Percentiles rank a stretch among this genome's conserved stretches.
Evolutionary conservation across 2,329 filamentous ascomycete genomes (phyloP).

Genomic region (Sporothrix brasiliensis): DNA sequence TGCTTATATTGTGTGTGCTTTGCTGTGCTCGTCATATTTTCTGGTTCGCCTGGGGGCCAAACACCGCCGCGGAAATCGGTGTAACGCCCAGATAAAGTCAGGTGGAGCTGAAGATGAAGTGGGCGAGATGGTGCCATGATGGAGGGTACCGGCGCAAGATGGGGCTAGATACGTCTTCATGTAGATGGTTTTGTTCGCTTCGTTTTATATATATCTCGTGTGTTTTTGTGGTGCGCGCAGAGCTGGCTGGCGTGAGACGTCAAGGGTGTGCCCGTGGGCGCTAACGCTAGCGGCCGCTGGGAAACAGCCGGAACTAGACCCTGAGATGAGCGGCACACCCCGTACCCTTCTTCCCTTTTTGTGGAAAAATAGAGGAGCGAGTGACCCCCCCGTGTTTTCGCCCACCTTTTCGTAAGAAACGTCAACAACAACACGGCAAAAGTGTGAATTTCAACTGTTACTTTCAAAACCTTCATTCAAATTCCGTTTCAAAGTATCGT

Average conservation of each 20-base stretch:
- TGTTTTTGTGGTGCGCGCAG: background rate
- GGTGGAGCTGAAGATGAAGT: background rate
- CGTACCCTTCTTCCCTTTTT: background rate
- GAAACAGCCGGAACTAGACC: constrained; percentile 13
- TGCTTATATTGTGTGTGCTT: background rate
- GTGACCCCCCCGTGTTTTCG: no score
- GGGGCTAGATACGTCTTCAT: background rate
- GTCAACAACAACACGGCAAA: no score
- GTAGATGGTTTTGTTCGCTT: background rate
- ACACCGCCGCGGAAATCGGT: background rate
- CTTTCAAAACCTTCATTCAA: no score
- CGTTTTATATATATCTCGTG: no score
- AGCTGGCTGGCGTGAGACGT: no score
- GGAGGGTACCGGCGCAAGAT: background rate
- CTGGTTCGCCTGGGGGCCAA: constrained; percentile 12
- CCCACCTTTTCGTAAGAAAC: no score
- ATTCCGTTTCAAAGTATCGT: no score
- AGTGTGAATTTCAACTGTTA: no score
- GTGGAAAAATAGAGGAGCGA: no score
- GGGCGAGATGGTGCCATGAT: background rate
- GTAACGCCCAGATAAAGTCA: background rate
- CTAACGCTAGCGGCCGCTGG: constrained; percentile 24
- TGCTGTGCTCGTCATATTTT: background rate
- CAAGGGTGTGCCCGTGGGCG: constrained; percentile 19
- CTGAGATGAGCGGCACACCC: background rate